These are phyloP conservation scores for Thalassiosira delicatula DNA, from an alignment of 352 stramenopile genomes.

Conservation along the genomic window DNA sequence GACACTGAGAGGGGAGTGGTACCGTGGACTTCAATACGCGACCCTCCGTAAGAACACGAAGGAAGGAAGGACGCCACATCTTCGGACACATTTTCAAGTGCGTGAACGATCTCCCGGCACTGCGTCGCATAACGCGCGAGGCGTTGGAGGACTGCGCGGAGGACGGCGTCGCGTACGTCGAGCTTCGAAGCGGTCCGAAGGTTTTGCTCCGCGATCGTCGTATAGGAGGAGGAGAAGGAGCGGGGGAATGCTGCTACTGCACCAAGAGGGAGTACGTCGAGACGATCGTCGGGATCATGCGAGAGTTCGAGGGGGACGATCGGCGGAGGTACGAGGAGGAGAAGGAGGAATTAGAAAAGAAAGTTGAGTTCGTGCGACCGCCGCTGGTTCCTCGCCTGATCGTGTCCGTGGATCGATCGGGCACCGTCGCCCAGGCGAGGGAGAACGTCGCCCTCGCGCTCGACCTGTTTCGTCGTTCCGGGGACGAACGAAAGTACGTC, in stretches of 20 bases:
- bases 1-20: no score
- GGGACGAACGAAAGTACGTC: constrained; percentile 47
- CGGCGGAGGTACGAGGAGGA: constrained; percentile 41
- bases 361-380: constrained; percentile 32
- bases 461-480: constrained; percentile 29
- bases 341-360: neutral
- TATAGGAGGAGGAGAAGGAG: neutral
- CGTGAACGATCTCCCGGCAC: constrained; percentile 64
- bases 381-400: constrained; percentile 69
- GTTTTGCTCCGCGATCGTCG: constrained; percentile 30
- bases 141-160: constrained; percentile 72
- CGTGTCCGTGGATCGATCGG: constrained; percentile 73
- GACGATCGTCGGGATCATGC: constrained; percentile 65
- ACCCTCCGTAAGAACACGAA: no score
- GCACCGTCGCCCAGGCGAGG: constrained; percentile 55
- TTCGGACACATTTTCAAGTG: constrained; percentile 68
- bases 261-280: constrained; percentile 72
- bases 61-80: no score
- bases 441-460: constrained; percentile 72
- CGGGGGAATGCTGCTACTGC: neutral
- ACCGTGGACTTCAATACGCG: no score
- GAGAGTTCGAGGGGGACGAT: constrained; percentile 62
- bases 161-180: constrained; percentile 73
- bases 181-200: constrained; percentile 78
- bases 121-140: constrained; percentile 69